These are phyloP conservation scores for Trichophyton equinum DNA, from an alignment of 2,329 filamentous ascomycete genomes.

Conservation along the genomic window DNA sequence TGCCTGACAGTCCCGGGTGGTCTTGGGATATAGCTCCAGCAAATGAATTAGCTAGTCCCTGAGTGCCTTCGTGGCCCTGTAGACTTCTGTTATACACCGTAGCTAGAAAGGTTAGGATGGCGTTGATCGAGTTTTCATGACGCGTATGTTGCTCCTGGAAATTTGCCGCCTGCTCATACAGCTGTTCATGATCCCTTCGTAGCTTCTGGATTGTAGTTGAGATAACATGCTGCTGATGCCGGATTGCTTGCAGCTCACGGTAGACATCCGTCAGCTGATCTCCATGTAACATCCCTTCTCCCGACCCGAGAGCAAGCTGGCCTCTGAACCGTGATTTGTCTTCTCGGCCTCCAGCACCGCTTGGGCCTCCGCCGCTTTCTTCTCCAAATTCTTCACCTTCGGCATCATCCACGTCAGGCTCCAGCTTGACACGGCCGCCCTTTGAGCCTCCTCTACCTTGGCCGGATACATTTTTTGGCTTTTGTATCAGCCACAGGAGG, in stretches of 20 bases:
- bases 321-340: constrained; percentile 26
- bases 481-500: constrained; percentile 89
- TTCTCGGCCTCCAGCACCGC: constrained; percentile 20
- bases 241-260: constrained; percentile 67
- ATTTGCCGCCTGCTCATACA: constrained; percentile 74
- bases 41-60: constrained; percentile 76
- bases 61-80: constrained; percentile 63
- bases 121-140: constrained; percentile 98
- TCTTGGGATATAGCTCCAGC: constrained; percentile 57
- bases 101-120: constrained; percentile 92
- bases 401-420: constrained; percentile 53
- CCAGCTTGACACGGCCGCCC: constrained; percentile 34
- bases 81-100: constrained; percentile 92
- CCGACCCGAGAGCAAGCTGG: constrained; percentile 31
- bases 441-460: constrained; percentile 43
- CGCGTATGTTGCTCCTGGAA: constrained; percentile 88
- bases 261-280: constrained; percentile 69
- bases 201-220: constrained; percentile 68
- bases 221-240: constrained; percentile 77
- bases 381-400: constrained; percentile 50
- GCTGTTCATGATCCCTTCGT: constrained; percentile 71
- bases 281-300: constrained; percentile 17
- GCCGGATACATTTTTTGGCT: constrained; percentile 62
- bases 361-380: constrained; percentile 19
- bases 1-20: constrained; percentile 37